Base-by-base conservation (phyloP, 805 yeast genomes). In the Barnettozyma sucrosica region DNA sequence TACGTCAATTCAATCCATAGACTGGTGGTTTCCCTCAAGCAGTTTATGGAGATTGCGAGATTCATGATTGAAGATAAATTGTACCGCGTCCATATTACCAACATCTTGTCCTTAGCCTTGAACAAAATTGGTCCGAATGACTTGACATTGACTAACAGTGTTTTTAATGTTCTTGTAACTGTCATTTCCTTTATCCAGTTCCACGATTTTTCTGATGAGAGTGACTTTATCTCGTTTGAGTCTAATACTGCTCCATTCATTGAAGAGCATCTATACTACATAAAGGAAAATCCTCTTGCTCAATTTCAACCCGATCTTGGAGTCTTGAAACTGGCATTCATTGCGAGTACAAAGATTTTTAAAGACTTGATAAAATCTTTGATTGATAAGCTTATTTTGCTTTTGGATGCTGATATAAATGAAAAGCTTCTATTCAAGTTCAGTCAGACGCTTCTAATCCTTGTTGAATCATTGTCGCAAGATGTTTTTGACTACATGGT, bases 61-160 rank as follows among this genome's bases (percentile, higher is more conserved):
- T 81, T 76, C 51, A 78, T 93, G 72, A 81, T 85, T 0, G 61
- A 68, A 7, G 71, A 77, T 2, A 83, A 83, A 1, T 64, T 80
- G 2, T 88, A 76, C 59, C 70, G 96, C 39, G 80, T 87, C 11
- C 99, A 93, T 58, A 68, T 89, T 11, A 79, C 95, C 0, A 77
- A 95, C 46, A 69, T 93, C 14, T 62, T 90, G 36, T 77, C 81
- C 24, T 72, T 88, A 63, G 68, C 83, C 2, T 63, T 89, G 7
- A 86, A 89, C 0, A 96, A 93, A 26, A 80, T 93, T 25, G 98
- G 93, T 61, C 78, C 90, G 0, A 93, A 90, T 61, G 99, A 93
- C 64, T 72, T 89, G 43, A 73, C 71, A 13, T 79, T 90, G 59
- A 83, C 96, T 0, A 71, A 81, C 14, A 75, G 79, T 44, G 76